Conservation (phyloP, 2,329 filamentous ascomycete species). For the Thermoascus crustaceus region DNA sequence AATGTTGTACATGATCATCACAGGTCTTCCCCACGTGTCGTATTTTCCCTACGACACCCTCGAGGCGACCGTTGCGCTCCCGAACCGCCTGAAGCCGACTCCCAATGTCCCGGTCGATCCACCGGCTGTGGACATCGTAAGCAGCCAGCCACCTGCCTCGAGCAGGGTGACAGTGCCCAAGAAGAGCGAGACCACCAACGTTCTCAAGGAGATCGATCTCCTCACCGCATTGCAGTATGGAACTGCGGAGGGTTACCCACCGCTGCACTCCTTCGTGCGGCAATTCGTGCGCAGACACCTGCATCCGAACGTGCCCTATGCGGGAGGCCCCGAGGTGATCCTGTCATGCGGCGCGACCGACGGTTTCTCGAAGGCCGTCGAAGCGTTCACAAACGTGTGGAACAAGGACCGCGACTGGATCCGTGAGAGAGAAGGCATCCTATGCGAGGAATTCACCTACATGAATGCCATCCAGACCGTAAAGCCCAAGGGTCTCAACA, state of each 20-base stretch:
- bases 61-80: constrained; percentile 68
- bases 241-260: constrained; percentile 70
- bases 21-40: constrained; percentile 69
- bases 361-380: constrained; percentile 69
- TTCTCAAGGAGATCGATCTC: constrained; percentile 66
- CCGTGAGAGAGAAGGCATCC: constrained; percentile 62
- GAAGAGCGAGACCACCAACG: constrained; percentile 49
- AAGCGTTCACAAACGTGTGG: constrained; percentile 71
- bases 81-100: constrained; percentile 65
- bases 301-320: constrained; percentile 74
- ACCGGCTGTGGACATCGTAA: constrained; percentile 29
- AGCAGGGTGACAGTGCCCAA: constrained; percentile 65
- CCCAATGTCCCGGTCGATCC: constrained; percentile 52
- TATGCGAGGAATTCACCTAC: constrained; percentile 76
- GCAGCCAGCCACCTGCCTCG: constrained; percentile 27
- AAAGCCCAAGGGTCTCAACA: constrained; percentile 60
- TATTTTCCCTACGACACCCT: constrained; percentile 90
- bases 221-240: constrained; percentile 81
- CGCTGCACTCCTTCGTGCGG: constrained; percentile 67
- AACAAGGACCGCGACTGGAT: constrained; percentile 58
- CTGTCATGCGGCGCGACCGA: constrained; percentile 79
- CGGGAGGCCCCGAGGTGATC: constrained; percentile 65
- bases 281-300: constrained; percentile 69
- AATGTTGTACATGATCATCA: constrained; percentile 6
- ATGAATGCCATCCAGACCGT: constrained; percentile 64